Conservation (phyloP, 129 eudicot genomes). For the Escallonia rubra region DNA sequence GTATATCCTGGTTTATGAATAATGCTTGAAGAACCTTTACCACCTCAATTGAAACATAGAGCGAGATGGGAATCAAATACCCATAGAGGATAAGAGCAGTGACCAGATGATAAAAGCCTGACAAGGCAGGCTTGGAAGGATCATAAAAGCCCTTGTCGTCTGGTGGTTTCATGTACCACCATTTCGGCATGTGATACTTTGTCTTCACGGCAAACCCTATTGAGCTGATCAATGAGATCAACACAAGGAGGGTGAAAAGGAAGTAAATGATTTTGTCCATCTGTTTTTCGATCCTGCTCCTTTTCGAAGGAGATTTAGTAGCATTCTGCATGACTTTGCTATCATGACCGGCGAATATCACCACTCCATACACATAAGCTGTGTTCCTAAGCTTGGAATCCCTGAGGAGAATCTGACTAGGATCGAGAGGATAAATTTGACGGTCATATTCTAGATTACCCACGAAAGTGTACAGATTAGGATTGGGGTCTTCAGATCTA, state of each 20-base stretch:
- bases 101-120: constrained; percentile 77
- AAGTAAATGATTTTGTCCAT: constrained; percentile 93
- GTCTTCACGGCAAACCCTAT: constrained; percentile 77
- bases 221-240: constrained; percentile 78
- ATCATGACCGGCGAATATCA: constrained; percentile 87
- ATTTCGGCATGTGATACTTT: constrained; percentile 56
- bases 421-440: constrained; percentile 77
- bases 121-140: constrained; percentile 46
- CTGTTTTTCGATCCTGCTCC: constrained; percentile 86
- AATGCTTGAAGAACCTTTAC: constrained; percentile 93
- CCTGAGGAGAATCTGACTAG: constrained; percentile 83
- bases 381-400: constrained; percentile 97
- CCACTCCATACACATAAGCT: constrained; percentile 74
- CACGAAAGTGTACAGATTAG: constrained; percentile 81
- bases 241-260: constrained; percentile 75
- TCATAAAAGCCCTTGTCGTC: constrained; percentile 35
- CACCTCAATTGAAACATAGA: constrained; percentile 91
- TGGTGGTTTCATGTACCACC: constrained; percentile 77
- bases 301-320: constrained; percentile 90
- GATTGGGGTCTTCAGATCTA: constrained; percentile 87
- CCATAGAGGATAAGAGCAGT: constrained; percentile 94
- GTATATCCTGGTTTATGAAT: constrained; percentile 77
- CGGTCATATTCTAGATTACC: constrained; percentile 86
- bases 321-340: constrained; percentile 97
- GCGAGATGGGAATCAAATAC: constrained; percentile 89